Evolutionary conservation across 176 grass and related monocot species (phyloP).

Genomic region (Zea luxurians): DNA sequence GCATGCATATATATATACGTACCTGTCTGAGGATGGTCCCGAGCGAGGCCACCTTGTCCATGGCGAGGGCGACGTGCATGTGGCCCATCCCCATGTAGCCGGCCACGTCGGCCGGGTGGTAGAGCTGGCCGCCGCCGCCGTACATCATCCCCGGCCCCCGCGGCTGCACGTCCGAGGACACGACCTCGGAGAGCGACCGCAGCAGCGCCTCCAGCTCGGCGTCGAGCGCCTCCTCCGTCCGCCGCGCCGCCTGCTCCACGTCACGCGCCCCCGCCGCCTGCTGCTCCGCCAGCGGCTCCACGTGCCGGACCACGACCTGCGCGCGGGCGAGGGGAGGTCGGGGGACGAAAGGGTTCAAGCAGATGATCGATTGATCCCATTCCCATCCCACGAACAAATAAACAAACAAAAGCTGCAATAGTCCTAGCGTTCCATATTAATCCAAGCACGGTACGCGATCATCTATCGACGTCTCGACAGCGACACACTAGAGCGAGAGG

Average conservation of each 20-base stretch:
- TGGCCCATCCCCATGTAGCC: constrained; percentile 34
- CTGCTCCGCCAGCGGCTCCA: constrained; percentile 58
- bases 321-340: too few species aligned
- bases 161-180: constrained; percentile 40
- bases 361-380: neutral
- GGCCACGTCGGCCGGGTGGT: constrained; percentile 31
- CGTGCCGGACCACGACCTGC: constrained; percentile 48
- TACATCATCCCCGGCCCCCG: constrained; percentile 9
- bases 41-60: constrained; percentile 50
- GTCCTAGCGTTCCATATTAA: neutral
- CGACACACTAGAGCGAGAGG: neutral
- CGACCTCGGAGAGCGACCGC: constrained; percentile 50
- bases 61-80: constrained; percentile 50
- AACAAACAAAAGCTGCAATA: neutral
- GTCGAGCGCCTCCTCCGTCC: constrained; percentile 50
- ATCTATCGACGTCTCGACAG: neutral
- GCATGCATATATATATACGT: neutral
- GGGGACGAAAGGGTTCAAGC: too few species aligned
- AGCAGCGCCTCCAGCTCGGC: constrained; percentile 44
- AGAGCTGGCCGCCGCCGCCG: constrained; percentile 34
- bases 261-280: constrained; percentile 42
- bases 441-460: neutral
- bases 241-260: constrained; percentile 48
- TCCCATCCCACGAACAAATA: neutral
- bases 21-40: constrained; percentile 47